Percentiles rank a stretch among this genome's conserved stretches.
phyloP scores from a whole-genome alignment of 2,329 filamentous ascomycete species.

The Penicillium capsulatum region DNA sequence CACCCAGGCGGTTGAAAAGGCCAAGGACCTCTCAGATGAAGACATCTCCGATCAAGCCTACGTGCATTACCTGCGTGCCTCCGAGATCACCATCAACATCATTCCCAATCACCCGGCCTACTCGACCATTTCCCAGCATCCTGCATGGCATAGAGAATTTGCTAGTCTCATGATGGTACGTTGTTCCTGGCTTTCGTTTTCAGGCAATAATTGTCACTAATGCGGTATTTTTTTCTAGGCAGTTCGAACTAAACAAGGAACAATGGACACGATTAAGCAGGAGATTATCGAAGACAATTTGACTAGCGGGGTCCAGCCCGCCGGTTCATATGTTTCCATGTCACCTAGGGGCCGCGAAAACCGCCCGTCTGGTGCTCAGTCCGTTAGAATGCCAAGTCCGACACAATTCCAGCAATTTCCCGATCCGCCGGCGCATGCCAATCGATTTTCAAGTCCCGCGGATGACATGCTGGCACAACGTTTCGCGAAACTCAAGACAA shows the following conservation, averaged over 20 bases:
- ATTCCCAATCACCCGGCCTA: conserved; percentile 75
- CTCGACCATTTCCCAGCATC: conserved; percentile 55
- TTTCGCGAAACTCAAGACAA: conserved; percentile 39
- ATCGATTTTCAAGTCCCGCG: conserved; percentile 25
- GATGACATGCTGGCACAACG: conserved; percentile 40
- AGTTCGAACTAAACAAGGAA: conserved; percentile 40
- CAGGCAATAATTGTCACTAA: neutral
- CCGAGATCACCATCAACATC: conserved; percentile 69
- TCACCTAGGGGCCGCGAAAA: conserved; percentile 24
- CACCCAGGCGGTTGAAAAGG: conserved; percentile 35
- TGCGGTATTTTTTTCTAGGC: conserved; percentile 27
- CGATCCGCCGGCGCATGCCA: conserved; percentile 20
- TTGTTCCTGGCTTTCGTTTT: neutral
- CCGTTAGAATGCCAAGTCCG: conserved; percentile 40
- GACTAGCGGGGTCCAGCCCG: conserved; percentile 27
- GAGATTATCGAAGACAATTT: conserved; percentile 39
- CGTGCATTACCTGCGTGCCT: conserved; percentile 78
- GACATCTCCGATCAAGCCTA: conserved; percentile 66
- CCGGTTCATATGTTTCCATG: conserved; percentile 9
- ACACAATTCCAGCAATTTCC: conserved; percentile 33
- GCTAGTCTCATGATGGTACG: conserved; percentile 47
- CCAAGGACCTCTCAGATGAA: conserved; percentile 30
- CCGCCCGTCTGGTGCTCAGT: conserved; percentile 15
- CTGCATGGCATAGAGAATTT: conserved; percentile 49
- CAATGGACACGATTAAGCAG: conserved; percentile 41